These are phyloP conservation scores for Chytriomyces sp. DNA, from an alignment of 192 early-diverging fungal species.

Conservation along the genomic window DNA sequence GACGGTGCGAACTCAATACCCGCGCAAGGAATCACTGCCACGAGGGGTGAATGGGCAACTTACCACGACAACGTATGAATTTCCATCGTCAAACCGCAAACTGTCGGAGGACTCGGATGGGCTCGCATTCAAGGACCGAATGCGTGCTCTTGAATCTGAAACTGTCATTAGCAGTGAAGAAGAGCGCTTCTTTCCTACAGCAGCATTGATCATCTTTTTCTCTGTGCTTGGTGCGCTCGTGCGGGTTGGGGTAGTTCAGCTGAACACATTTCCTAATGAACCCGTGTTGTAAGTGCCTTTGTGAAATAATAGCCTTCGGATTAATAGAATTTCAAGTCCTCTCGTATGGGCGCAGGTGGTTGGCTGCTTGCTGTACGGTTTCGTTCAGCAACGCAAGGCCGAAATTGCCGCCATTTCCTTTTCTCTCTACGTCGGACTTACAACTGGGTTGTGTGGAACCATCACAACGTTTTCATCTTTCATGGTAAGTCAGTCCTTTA, in stretches of 20 bases:
- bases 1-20: neutral
- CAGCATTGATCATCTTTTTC: neutral
- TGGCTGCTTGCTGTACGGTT: conserved; percentile 23
- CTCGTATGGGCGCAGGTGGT: conserved; percentile 21
- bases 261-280: conserved; percentile 7
- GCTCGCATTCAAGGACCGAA: too few relatives aligned
- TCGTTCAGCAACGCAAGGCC: neutral
- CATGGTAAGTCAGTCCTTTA: neutral
- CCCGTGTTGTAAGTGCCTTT: conserved; percentile 16
- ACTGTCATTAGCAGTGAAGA: neutral
- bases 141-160: neutral
- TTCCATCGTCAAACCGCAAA: too few relatives aligned
- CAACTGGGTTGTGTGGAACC: conserved; percentile 26
- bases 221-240: conserved; percentile 3
- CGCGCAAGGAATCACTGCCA: neutral
- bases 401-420: conserved; percentile 4
- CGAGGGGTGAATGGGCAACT: neutral
- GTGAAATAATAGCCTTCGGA: neutral
- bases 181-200: conserved; percentile 1
- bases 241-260: neutral
- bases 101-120: too few relatives aligned
- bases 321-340: neutral
- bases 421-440: conserved; percentile 18
- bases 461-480: conserved; percentile 24
- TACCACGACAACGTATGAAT: neutral